These are phyloP conservation scores for Psilocybe sp. DNA, from an alignment of 768 basidiomycete genomes.

Conservation along the genomic window DNA sequence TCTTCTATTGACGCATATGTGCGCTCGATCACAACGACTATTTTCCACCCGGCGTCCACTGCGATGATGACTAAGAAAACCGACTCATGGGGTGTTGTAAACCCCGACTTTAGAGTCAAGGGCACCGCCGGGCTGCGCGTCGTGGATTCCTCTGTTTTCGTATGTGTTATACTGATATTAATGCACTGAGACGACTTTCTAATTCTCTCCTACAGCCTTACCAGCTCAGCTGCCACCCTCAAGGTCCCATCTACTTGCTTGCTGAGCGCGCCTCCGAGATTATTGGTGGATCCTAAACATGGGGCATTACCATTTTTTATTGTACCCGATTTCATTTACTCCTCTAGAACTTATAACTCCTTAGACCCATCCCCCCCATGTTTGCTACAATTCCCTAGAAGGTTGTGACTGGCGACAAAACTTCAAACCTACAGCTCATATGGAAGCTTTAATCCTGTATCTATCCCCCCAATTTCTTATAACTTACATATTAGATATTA, in stretches of 20 bases:
- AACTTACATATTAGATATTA: too few species aligned
- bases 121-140: conserved; percentile 28
- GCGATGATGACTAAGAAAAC: conserved; percentile 24
- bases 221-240: conserved; percentile 26
- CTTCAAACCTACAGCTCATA: too few species aligned
- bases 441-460: too few species aligned
- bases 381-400: too few species aligned
- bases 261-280: conserved; percentile 32
- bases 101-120: conserved; percentile 31
- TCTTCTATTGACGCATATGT: conserved; percentile 21
- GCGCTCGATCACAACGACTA: conserved; percentile 15
- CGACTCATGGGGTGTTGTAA: conserved; percentile 27
- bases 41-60: conserved; percentile 28
- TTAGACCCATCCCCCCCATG: too few species aligned
- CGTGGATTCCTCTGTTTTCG: conserved; percentile 35
- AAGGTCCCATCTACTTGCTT: conserved; percentile 32
- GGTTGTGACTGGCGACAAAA: too few species aligned
- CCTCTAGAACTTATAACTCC: too few species aligned
- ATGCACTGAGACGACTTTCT: neutral
- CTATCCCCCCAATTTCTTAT: too few species aligned
- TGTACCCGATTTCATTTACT: too few species aligned
- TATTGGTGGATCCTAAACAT: neutral
- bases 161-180: conserved; percentile 13
- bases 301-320: too few species aligned
- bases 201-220: conserved; percentile 18